phyloP scores from a whole-genome alignment of 176 grass and related monocot genomes.

The Oryza australiensis region DNA sequence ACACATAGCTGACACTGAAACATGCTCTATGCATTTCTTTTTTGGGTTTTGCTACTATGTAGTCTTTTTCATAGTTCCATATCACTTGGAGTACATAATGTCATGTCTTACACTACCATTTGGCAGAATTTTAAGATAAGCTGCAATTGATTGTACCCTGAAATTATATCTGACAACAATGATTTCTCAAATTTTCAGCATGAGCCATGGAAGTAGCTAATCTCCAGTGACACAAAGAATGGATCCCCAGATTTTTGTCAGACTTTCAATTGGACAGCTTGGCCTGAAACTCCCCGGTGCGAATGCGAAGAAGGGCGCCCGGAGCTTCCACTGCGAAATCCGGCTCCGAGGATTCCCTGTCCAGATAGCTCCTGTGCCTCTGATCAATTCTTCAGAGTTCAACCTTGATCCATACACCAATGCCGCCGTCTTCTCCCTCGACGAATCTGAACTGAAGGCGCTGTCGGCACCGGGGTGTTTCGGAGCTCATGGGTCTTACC shows the following conservation, averaged over 20 bases:
- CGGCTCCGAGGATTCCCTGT: conserved; percentile 61
- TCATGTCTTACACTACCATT: not conserved
- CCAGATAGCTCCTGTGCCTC: conserved; percentile 50
- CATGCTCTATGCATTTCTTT: not conserved
- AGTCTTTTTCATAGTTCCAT: not conserved
- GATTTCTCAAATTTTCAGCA: conserved; percentile 13
- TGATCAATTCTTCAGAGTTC: conserved; percentile 51
- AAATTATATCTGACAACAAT: conserved; percentile 11
- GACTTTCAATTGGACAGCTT: conserved; percentile 61
- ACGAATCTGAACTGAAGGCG: conserved; percentile 56
- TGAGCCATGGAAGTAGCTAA: conserved; percentile 12
- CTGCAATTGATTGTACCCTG: not conserved
- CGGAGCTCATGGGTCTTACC: conserved; percentile 28
- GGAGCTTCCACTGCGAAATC: conserved; percentile 61
- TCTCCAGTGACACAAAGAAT: conserved; percentile 37
- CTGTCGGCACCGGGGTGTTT: conserved; percentile 53
- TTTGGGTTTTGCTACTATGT: not conserved
- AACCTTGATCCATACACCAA: conserved; percentile 53
- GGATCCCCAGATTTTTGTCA: conserved; percentile 73
- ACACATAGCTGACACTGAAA: not conserved
- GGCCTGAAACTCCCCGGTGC: conserved; percentile 58
- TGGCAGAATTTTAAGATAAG: not conserved
- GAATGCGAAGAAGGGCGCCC: conserved; percentile 33
- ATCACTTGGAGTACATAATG: not conserved
- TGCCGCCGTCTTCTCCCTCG: conserved; percentile 74